A percentile compares a stretch with the other conserved stretches of the same genome.
phyloP scores from a whole-genome alignment of 2,329 filamentous ascomycete species.

The Chlorencoelia australis region DNA sequence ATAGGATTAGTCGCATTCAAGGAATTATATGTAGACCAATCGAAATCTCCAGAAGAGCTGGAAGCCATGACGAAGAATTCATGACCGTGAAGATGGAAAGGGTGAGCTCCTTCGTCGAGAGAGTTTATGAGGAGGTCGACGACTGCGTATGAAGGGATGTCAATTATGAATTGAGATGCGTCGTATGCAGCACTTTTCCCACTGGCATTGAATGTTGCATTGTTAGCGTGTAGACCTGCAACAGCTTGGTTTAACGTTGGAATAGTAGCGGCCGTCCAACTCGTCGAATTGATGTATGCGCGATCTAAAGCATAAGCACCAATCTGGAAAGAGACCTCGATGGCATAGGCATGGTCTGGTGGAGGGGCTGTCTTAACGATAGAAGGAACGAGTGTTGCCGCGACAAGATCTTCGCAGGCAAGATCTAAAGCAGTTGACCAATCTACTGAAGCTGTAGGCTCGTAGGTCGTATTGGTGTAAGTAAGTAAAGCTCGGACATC shows the following conservation, averaged over 20 bases:
- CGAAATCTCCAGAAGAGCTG: conserved; percentile 43
- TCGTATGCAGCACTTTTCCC: conserved; percentile 48
- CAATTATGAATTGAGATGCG: conserved; percentile 47
- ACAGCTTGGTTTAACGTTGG: conserved; percentile 36
- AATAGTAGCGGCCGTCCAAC: conserved; percentile 34
- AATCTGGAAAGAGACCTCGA: conserved; percentile 47
- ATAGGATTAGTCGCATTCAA: conserved; percentile 37
- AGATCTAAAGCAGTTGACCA: conserved; percentile 30
- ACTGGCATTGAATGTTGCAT: conserved; percentile 32
- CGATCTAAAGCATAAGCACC: conserved; percentile 43
- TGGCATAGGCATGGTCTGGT: conserved; percentile 37
- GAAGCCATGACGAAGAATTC: conserved; percentile 49
- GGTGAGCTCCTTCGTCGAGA: conserved; percentile 42
- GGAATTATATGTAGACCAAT: conserved; percentile 22
- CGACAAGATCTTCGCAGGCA: conserved; percentile 20
- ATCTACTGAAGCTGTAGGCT: conserved; percentile 27
- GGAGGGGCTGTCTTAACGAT: conserved; percentile 32
- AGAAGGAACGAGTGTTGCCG: conserved; percentile 34
- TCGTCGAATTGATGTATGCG: conserved; percentile 44
- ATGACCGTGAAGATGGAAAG: conserved; percentile 68
- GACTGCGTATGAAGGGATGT: conserved; percentile 35
- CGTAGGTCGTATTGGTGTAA: conserved; percentile 11
- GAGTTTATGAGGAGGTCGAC: conserved; percentile 46
- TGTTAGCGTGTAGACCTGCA: conserved; percentile 38
- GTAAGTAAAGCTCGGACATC: conserved; percentile 26